Evolutionary conservation across 768 basidiomycete genomes (phyloP), one percentile per base, ranked within the genome.

Genomic region (Termitomyces sp.): DNA sequence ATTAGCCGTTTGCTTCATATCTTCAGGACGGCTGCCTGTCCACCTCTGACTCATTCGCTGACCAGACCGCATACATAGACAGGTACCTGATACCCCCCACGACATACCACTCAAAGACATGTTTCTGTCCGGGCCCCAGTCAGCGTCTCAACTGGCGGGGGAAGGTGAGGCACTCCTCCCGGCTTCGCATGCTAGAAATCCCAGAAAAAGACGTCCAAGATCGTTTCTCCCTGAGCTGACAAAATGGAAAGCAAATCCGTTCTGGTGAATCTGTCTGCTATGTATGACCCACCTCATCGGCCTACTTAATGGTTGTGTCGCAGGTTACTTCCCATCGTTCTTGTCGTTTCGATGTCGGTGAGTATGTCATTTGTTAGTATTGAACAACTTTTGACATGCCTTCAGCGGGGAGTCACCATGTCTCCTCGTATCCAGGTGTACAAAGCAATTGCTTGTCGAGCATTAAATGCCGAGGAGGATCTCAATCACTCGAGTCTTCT

Each of bases 351-450:
- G 28, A 77, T 91, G 66, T 83, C 86, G 65, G 90, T 90, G 65
- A 60, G 81, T 75, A 5, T 31, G 31, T 29, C 36, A 16, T 34
- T 50, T 4, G 18, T 48, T 28, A 12, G n/a, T 15, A 15, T 37
- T 55, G 26, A 56, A 24, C 24, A 57, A 51, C 58, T 53, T 61
- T 60, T 62, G 24, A 61, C 28, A 37, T 31, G 44, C 7, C 20
- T 51, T 7, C 60, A 92, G 90, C 86, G 90, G 26, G 89, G 90
- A 34, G 84, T 92, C 73, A 91, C 89, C 1, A 76, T 88, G 69
- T 85, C 88, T 37, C 85, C 89, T 12, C 82, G 89, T 56, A 86
- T 92, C 47, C 85, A 90, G 69, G 86, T 92, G 29, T 91, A 85
- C 75, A 90, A 84, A 45, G 82, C 86, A 51, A 81, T 92, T 52